phyloP scores from a whole-genome alignment of 192 early-diverging fungal genomes.

The Diversispora epigaea region DNA sequence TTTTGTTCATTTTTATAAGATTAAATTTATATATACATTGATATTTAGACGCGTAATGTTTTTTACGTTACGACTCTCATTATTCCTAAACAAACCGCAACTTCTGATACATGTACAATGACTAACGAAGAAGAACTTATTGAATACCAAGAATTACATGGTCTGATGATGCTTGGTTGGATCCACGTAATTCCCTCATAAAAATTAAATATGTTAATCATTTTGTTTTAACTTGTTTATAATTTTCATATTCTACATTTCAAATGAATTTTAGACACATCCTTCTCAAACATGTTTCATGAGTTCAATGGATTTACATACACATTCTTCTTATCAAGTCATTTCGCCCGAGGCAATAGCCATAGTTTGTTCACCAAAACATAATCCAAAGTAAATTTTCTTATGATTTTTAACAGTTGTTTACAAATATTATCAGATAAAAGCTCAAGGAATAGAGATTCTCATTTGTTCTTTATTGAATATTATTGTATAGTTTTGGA shows the following conservation, averaged over 20 bases:
- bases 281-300: slow-evolving; percentile 94
- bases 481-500: slow-evolving; percentile 54
- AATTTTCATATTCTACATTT: neutral
- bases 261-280: slow-evolving; percentile 60
- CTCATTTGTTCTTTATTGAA: neutral
- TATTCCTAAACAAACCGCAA: slow-evolving; percentile 87
- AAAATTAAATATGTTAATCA: neutral
- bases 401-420: neutral
- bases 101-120: slow-evolving; percentile 81
- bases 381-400: slow-evolving; percentile 57
- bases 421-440: neutral
- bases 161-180: slow-evolving; percentile 87
- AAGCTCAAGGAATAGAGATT: neutral
- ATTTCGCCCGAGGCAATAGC: slow-evolving; percentile 92
- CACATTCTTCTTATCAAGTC: slow-evolving; percentile 86
- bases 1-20: slow-evolving; percentile 31
- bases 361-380: slow-evolving; percentile 79
- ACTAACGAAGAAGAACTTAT: slow-evolving; percentile 84
- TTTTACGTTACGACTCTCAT: slow-evolving; percentile 73
- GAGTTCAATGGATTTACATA: slow-evolving; percentile 90
- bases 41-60: slow-evolving; percentile 50
- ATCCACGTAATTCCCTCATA: slow-evolving; percentile 61
- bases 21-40: neutral
- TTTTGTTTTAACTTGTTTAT: slow-evolving; percentile 4
- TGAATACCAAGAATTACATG: slow-evolving; percentile 68